Conservation (phyloP, 345 rosid species). For the Citrus unshiu region DNA sequence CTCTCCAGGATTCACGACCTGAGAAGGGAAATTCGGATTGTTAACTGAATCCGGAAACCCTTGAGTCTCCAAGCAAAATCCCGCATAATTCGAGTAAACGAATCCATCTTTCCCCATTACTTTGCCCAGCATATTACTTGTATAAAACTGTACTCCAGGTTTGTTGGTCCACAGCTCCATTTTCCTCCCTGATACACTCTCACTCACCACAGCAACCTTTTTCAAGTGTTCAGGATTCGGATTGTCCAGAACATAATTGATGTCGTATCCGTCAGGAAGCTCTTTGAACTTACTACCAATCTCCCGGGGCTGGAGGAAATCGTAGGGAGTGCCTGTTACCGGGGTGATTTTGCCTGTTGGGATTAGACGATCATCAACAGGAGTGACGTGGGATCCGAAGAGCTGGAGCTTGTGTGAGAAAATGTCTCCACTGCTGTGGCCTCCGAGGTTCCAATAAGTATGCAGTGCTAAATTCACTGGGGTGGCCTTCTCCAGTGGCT, state of each 20-base stretch:
- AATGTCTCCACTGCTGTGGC: slow-evolving; percentile 64
- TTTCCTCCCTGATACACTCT: slow-evolving; percentile 55
- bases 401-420: slow-evolving; percentile 59
- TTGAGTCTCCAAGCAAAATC: slow-evolving; percentile 69
- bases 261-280: slow-evolving; percentile 65
- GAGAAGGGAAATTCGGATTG: slow-evolving; percentile 70
- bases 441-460: slow-evolving; percentile 78
- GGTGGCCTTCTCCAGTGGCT: slow-evolving; percentile 48
- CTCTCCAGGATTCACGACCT: slow-evolving; percentile 57
- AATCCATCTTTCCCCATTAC: slow-evolving; percentile 52
- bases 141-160: slow-evolving; percentile 74
- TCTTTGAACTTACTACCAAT: slow-evolving; percentile 50
- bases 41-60: slow-evolving; percentile 86
- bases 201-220: slow-evolving; percentile 54
- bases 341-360: slow-evolving; percentile 58
- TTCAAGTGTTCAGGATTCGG: slow-evolving; percentile 26
- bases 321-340: slow-evolving; percentile 54
- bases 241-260: slow-evolving; percentile 60
- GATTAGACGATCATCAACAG: slow-evolving; percentile 64
- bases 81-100: slow-evolving; percentile 51
- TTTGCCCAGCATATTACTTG: slow-evolving; percentile 42
- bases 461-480: slow-evolving; percentile 80
- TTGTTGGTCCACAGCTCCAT: slow-evolving; percentile 72
- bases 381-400: slow-evolving; percentile 46
- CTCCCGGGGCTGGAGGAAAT: slow-evolving; percentile 44